Evolutionary conservation across 805 yeast species (phyloP).

Genomic region (Candida morakotiae): DNA sequence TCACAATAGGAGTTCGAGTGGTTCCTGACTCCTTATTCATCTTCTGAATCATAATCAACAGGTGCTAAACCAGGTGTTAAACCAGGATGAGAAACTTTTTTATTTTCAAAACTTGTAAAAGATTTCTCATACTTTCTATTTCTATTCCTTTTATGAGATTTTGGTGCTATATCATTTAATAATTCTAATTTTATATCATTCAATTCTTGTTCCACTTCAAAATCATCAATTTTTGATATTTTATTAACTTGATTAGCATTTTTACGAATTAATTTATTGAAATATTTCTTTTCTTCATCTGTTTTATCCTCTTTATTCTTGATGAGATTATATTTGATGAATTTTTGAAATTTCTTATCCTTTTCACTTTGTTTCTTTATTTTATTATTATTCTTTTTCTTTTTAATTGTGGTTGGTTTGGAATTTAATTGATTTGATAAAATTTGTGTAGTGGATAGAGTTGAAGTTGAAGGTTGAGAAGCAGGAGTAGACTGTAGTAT

Average conservation of each 20-base stretch:
- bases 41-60: conserved; percentile 52
- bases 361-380: conserved; percentile 25
- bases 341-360: conserved; percentile 29
- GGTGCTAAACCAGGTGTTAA: conserved; percentile 86
- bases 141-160: conserved; percentile 20
- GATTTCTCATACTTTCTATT: conserved; percentile 13
- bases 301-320: conserved; percentile 25
- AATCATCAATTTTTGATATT: conserved; percentile 28
- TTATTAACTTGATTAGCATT: conserved; percentile 29
- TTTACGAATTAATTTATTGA: conserved; percentile 33
- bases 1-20: conserved; percentile 11
- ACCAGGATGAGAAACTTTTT: conserved; percentile 30
- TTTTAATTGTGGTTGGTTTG: conserved; percentile 14
- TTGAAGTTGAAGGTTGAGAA: not conserved
- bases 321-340: conserved; percentile 36
- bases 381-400: conserved; percentile 19
- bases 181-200: conserved; percentile 15
- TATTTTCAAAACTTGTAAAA: conserved; percentile 7
- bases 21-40: no score
- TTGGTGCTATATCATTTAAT: conserved; percentile 19
- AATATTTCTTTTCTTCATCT: conserved; percentile 34
- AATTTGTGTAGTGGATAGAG: conserved; percentile 15
- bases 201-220: conserved; percentile 25
- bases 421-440: conserved; percentile 14
- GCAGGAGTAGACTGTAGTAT: conserved; percentile 12